phyloP scores from a whole-genome alignment of 2,329 filamentous ascomycete species.

The Fusarium mangiferae region DNA sequence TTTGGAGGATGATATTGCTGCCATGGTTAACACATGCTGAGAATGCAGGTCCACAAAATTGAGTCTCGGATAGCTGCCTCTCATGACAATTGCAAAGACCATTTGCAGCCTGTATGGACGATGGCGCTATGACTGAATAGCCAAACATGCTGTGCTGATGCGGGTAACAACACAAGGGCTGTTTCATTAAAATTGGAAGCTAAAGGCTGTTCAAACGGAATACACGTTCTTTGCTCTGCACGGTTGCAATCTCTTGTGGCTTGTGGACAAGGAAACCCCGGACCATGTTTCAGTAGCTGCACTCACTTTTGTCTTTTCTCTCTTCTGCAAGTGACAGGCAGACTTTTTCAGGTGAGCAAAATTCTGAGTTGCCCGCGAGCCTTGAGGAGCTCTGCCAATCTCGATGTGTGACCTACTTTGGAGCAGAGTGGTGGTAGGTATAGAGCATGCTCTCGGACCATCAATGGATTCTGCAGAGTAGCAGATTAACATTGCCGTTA shows the following conservation, averaged over 20 bases:
- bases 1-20: background rate
- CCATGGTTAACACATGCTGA: fast-evolving
- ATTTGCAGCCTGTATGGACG: background rate
- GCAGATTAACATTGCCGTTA: no score
- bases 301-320: no score
- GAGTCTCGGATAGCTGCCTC: background rate
- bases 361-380: no score
- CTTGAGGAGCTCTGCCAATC: no score
- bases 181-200: background rate
- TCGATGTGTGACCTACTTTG: no score
- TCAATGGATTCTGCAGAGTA: no score
- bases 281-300: no score
- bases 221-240: background rate
- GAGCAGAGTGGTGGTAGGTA: no score
- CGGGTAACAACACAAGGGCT: background rate
- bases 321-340: no score
- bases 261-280: no score
- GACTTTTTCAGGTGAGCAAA: no score
- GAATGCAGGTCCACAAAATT: background rate
- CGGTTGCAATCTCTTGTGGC: fast-evolving
- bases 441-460: no score
- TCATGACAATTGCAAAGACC: background rate
- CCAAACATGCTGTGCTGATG: background rate
- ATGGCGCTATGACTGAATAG: background rate
- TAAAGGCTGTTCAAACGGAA: background rate